Percentiles rank a stretch among this genome's conserved stretches.
These are phyloP conservation scores for Cadophora luteo-olivacea DNA, from an alignment of 2,329 filamentous ascomycete genomes.

Conservation along the genomic window DNA sequence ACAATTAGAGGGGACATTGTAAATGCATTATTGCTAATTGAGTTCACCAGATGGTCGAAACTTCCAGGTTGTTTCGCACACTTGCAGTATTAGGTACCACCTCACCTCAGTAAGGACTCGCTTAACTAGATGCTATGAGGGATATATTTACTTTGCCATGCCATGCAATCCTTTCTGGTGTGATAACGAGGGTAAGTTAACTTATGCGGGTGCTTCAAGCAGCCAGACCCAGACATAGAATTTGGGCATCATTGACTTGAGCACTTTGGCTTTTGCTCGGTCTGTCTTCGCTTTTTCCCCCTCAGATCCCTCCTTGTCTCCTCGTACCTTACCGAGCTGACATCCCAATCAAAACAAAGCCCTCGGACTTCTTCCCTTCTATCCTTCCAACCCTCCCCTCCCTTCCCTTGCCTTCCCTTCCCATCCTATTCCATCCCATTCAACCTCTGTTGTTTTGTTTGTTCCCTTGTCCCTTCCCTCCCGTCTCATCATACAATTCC, in stretches of 20 bases:
- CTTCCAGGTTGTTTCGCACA: background rate
- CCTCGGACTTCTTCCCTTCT: constrained; percentile 9
- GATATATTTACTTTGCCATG: constrained; percentile 7
- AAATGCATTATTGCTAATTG: background rate
- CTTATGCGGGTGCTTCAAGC: background rate
- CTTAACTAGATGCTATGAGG: background rate
- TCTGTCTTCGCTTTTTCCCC: too few species aligned
- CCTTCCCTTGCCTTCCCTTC: too few species aligned
- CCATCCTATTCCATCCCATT: background rate
- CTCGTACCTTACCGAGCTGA: constrained; percentile 3
- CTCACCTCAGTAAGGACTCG: background rate
- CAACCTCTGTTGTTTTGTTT: background rate
- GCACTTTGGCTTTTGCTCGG: background rate
- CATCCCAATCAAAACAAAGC: constrained; percentile 6
- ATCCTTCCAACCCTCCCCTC: background rate
- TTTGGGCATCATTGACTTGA: constrained; percentile 11
- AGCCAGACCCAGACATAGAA: constrained; percentile 7
- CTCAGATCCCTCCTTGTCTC: background rate
- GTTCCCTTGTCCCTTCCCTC: background rate
- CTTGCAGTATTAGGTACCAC: background rate
- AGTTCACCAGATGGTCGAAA: background rate
- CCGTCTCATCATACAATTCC: background rate
- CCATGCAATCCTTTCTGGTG: background rate
- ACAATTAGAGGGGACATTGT: background rate
- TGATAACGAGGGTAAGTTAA: too few species aligned